Percentiles rank a stretch among this genome's conserved stretches.
These are phyloP conservation scores for Dorcoceras hygrometricum DNA, from an alignment of 257 asterid species.

Conservation along the genomic window DNA sequence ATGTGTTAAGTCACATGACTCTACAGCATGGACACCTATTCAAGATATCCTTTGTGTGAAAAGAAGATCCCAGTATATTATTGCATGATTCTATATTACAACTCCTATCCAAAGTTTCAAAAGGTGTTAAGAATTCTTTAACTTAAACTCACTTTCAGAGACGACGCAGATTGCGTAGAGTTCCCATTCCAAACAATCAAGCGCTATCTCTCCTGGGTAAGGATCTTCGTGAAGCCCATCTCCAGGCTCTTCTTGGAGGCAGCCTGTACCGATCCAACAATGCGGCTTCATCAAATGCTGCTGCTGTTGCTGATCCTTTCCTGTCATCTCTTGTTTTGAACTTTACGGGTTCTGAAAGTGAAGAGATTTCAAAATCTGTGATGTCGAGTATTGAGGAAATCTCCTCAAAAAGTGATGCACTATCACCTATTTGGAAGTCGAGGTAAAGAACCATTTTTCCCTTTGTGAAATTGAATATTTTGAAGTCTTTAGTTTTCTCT, in stretches of 20 bases:
- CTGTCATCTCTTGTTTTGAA: constrained; percentile 63
- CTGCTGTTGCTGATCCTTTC: constrained; percentile 44
- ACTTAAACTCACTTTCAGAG: constrained; percentile 61
- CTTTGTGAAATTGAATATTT: not conserved
- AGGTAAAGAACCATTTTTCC: constrained; percentile 41
- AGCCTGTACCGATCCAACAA: constrained; percentile 48
- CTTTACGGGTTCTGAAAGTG: constrained; percentile 60
- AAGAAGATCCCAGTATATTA: not conserved
- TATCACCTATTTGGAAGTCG: constrained; percentile 60
- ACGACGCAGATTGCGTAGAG: constrained; percentile 62
- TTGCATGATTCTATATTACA: not conserved
- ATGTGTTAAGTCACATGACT: constrained; percentile 70
- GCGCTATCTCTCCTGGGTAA: constrained; percentile 70
- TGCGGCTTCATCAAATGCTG: constrained; percentile 42
- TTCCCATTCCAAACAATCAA: constrained; percentile 66
- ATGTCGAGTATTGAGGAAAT: constrained; percentile 57
- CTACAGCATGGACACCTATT: constrained; percentile 74
- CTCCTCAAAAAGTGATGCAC: constrained; percentile 33
- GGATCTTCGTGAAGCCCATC: constrained; percentile 85
- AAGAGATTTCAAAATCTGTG: constrained; percentile 68
- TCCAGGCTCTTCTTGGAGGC: constrained; percentile 79
- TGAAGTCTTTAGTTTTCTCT: not conserved
- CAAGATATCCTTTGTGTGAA: constrained; percentile 60
- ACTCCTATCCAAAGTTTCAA: not conserved
- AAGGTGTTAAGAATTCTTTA: constrained; percentile 35